Base-by-base conservation (phyloP, 1,284 basidiomycete genomes). In the Vanrija humicola region DNA sequence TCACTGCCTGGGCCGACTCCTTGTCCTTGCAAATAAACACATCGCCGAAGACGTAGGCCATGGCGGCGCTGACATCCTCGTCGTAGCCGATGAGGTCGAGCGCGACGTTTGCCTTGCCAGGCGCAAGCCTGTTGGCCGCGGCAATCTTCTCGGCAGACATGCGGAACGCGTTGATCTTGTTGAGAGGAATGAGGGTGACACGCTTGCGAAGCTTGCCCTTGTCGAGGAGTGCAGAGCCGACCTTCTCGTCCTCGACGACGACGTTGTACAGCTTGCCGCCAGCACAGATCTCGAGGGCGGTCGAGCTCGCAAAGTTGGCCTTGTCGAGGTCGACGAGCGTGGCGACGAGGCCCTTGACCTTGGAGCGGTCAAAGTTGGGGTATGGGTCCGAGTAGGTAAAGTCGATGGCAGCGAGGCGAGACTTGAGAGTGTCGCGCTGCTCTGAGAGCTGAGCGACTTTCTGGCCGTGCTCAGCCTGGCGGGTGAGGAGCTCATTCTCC, bases 301-400 rank as follows among this genome's bases (percentile, higher is more conserved):
- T 92, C 2, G 91, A 85, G 59, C 88, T 89, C 65, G 86, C 79
- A 67, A 85, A 86, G 69, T 93, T 84, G 48, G 82, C 78, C 25
- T 83, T 77, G 38, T 86, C 82, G 1, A 99, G 83, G 0, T 83
- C 80, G 62, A 97, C 84, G 19, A 98, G 82, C 19, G 85, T 86
- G 0, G 88, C 92, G n/a, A 94, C 87, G n/a, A 90, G 82, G 44
- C 96, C 96, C 70, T 95, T 95, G 68, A 98, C 94, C 63, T 87
- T 86, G 23, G 79, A 81, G 26, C 86, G 82, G 73, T 98, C 90
- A 72, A 98, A 98, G 67, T 84, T 83, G 5, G 88, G 85, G 42
- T 82, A 79, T 0, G 94, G 94, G 48, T 84, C 80, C 1, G 83
- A 74, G 68, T 97, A 98, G 49, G 87, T 82, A 76, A 98, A 98